Evolutionary conservation across 768 basidiomycete species (phyloP).

Genomic region (Coprinopsis sp.): DNA sequence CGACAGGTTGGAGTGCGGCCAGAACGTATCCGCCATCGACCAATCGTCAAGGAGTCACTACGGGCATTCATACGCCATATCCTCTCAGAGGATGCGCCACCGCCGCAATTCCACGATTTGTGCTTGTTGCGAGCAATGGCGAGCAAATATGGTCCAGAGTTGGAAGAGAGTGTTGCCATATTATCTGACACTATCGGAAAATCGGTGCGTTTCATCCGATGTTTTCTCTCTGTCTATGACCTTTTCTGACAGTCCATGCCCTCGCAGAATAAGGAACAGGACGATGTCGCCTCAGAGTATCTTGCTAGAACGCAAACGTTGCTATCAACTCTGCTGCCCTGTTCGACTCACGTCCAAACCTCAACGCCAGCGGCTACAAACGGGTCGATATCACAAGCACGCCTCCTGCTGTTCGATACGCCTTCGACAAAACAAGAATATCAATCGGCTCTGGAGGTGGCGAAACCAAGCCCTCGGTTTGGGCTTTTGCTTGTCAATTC

Average conservation of each 20-base stretch:
- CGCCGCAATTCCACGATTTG: constrained; percentile 37
- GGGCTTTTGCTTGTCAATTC: constrained; percentile 56
- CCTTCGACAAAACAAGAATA: constrained; percentile 51
- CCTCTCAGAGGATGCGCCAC: constrained; percentile 22
- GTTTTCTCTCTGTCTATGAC: neutral
- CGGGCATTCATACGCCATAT: constrained; percentile 34
- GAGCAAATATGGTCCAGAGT: constrained; percentile 27
- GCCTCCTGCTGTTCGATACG: constrained; percentile 46
- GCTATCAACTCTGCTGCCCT: constrained; percentile 48
- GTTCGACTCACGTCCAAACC: constrained; percentile 8
- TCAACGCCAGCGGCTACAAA: neutral
- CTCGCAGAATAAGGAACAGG: neutral
- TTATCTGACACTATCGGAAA: constrained; percentile 12
- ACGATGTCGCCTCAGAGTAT: constrained; percentile 32
- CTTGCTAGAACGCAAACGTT: constrained; percentile 58
- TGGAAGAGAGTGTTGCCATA: constrained; percentile 16
- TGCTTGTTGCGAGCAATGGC: constrained; percentile 43
- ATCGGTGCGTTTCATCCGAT: constrained; percentile 20
- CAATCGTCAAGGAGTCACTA: constrained; percentile 36
- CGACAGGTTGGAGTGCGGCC: constrained; percentile 51
- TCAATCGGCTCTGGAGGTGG: constrained; percentile 56
- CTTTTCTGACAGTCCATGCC: neutral
- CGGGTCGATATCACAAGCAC: constrained; percentile 14
- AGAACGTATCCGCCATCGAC: constrained; percentile 28
- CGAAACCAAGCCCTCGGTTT: constrained; percentile 70